Percentiles rank a stretch among this genome's conserved stretches.
These are phyloP conservation scores for Pouteria campechiana DNA, from an alignment of 179 eudicot species.

Conservation along the genomic window DNA sequence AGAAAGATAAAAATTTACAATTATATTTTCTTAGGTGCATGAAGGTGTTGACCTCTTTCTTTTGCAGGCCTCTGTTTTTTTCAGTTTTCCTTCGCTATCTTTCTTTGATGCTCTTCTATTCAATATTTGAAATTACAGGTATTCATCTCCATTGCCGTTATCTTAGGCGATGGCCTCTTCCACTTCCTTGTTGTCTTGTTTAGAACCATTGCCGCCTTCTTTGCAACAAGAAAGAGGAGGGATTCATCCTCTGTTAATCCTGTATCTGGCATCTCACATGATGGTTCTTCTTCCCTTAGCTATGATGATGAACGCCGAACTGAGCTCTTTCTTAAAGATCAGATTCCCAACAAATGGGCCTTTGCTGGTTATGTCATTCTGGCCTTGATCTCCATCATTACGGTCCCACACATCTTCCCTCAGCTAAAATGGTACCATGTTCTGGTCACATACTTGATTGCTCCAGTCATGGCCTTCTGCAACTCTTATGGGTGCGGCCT, in stretches of 20 bases:
- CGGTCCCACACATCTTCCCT: constrained; percentile 17
- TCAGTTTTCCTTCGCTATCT: too few species aligned
- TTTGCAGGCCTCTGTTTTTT: too few species aligned
- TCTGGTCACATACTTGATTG: constrained; percentile 11
- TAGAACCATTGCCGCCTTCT: constrained; percentile 1
- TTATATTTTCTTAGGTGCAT: too few species aligned
- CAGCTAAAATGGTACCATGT: constrained; percentile 30
- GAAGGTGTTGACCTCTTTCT: too few species aligned
- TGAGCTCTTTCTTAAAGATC: constrained; percentile 18
- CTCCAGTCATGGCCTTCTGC: constrained; percentile 32
- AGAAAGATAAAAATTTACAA: too few species aligned
- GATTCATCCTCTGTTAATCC: background rate
- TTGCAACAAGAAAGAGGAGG: background rate
- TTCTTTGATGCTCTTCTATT: too few species aligned
- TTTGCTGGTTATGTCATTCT: constrained; percentile 8
- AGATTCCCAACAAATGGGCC: constrained; percentile 15
- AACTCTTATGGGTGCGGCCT: constrained; percentile 32
- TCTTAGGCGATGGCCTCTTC: constrained; percentile 38
- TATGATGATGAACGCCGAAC: constrained; percentile 12
- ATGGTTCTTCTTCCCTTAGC: too few species aligned
- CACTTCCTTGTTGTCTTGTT: constrained; percentile 16
- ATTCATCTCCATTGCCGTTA: constrained; percentile 26
- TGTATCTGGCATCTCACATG: background rate
- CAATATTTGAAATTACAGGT: too few species aligned
- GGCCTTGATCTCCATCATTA: constrained; percentile 6